Percentiles rank a stretch among this genome's conserved stretches.
phyloP scores from a whole-genome alignment of 2,329 filamentous ascomycete species.

The Phialocephala sp. region DNA sequence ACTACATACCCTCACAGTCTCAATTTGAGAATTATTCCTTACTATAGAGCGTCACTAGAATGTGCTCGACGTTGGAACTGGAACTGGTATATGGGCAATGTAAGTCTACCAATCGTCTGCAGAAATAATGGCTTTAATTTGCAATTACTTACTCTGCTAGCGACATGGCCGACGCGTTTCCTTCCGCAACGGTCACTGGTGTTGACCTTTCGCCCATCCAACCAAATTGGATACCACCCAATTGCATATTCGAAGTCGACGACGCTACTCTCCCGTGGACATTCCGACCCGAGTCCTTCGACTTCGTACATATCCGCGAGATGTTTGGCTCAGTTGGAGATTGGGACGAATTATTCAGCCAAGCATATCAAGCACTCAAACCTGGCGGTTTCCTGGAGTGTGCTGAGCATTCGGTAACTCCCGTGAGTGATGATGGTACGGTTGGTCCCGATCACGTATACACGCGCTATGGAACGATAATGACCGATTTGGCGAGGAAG shows the following conservation, averaged over 20 bases:
- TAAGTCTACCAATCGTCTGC: slow-evolving; percentile 27
- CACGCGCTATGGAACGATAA: neutral
- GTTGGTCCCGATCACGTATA: neutral
- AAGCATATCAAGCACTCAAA: neutral
- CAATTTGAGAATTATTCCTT: neutral
- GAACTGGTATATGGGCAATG: slow-evolving; percentile 46
- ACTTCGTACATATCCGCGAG: slow-evolving; percentile 62
- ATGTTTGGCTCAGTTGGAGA: slow-evolving; percentile 23
- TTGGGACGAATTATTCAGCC: neutral
- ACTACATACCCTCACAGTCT: neutral
- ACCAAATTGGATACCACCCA: slow-evolving; percentile 37
- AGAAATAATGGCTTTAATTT: slow-evolving; percentile 8
- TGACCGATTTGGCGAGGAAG: neutral
- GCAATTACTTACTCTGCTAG: slow-evolving; percentile 30
- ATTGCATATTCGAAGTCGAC: slow-evolving; percentile 42
- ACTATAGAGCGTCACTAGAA: neutral
- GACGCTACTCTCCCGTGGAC: slow-evolving; percentile 49
- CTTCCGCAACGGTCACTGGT: slow-evolving; percentile 32
- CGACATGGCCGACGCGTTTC: slow-evolving; percentile 33
- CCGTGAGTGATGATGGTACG: slow-evolving; percentile 3
- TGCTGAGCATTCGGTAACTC: neutral
- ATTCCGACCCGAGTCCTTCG: slow-evolving; percentile 54
- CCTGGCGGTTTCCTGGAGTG: slow-evolving; percentile 9
- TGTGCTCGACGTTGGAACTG: neutral
- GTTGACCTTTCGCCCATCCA: slow-evolving; percentile 38